Evolutionary conservation across 169 alveolate genomes (phyloP).

Genomic region (Cardiosporidium cionae): DNA sequence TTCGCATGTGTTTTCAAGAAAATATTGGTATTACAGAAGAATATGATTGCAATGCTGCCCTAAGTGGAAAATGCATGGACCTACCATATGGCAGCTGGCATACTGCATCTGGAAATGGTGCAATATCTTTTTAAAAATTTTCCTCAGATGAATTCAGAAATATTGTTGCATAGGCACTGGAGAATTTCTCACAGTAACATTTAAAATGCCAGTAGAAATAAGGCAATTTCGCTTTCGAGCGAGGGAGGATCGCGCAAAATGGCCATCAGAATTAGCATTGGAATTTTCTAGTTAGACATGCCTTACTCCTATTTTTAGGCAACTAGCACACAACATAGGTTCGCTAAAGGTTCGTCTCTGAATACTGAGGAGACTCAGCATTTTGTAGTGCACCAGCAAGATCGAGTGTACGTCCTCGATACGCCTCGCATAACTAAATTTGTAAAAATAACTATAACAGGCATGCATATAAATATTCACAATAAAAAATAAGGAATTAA

Average conservation of each 20-base stretch:
- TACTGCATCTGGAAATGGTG: background rate
- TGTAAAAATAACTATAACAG: no score
- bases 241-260: constrained; percentile 34
- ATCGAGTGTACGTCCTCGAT: no score
- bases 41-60: constrained; percentile 50
- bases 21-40: constrained; percentile 34
- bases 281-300: constrained; percentile 42
- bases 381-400: no score
- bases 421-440: no score
- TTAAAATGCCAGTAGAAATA: constrained; percentile 49
- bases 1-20: constrained; percentile 26
- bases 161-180: constrained; percentile 25
- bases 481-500: no score
- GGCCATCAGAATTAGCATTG: constrained; percentile 48
- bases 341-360: no score
- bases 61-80: constrained; percentile 50
- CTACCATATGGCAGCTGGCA: constrained; percentile 40
- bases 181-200: constrained; percentile 45
- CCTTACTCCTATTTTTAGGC: no score
- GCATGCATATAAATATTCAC: no score
- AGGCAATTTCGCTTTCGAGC: constrained; percentile 51
- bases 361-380: no score
- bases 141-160: background rate
- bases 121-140: no score
- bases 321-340: no score